phyloP scores from a whole-genome alignment of 768 basidiomycete species.

The Suillus brevipes region DNA sequence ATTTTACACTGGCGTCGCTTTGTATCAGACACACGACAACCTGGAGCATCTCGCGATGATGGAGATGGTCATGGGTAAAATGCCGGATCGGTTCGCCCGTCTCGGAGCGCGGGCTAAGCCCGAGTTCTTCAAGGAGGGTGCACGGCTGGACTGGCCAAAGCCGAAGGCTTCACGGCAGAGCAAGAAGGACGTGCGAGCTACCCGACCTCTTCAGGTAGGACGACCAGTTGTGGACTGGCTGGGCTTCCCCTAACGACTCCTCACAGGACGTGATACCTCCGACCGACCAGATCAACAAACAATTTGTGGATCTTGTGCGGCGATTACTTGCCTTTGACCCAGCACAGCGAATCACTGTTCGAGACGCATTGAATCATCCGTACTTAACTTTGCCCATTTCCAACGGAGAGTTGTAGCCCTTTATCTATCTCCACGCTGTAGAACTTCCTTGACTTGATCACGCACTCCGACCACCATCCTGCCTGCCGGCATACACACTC shows the following conservation, averaged over 20 bases:
- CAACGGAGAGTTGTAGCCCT: slow-evolving; percentile 63
- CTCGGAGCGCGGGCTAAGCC: slow-evolving; percentile 78
- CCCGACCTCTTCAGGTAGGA: slow-evolving; percentile 69
- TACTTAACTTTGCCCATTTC: too few species aligned
- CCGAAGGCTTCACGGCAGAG: slow-evolving; percentile 85
- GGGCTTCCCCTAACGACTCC: slow-evolving; percentile 6
- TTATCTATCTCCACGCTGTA: slow-evolving; percentile 37
- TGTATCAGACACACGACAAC: slow-evolving; percentile 99
- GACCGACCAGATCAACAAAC: slow-evolving; percentile 67
- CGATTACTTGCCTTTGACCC: slow-evolving; percentile 91
- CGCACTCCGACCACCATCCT: slow-evolving; percentile 4
- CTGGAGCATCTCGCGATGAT: slow-evolving; percentile 99
- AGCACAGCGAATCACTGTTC: slow-evolving; percentile 81
- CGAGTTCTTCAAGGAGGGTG: slow-evolving; percentile 89
- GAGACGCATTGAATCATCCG: slow-evolving; percentile 83
- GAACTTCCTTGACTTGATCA: slow-evolving; percentile 23
- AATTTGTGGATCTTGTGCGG: slow-evolving; percentile 86
- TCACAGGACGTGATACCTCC: slow-evolving; percentile 82
- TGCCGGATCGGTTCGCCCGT: slow-evolving; percentile 84
- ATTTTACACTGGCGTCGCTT: slow-evolving; percentile 94
- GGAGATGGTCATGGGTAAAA: slow-evolving; percentile 99
- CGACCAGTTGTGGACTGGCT: slow-evolving; percentile 26
- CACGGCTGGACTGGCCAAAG: slow-evolving; percentile 90
- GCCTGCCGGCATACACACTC: not conserved
- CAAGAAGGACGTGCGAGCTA: slow-evolving; percentile 90